These are phyloP conservation scores for Takashimella koratensis DNA, from an alignment of 1,284 basidiomycete species.

Conservation along the genomic window DNA sequence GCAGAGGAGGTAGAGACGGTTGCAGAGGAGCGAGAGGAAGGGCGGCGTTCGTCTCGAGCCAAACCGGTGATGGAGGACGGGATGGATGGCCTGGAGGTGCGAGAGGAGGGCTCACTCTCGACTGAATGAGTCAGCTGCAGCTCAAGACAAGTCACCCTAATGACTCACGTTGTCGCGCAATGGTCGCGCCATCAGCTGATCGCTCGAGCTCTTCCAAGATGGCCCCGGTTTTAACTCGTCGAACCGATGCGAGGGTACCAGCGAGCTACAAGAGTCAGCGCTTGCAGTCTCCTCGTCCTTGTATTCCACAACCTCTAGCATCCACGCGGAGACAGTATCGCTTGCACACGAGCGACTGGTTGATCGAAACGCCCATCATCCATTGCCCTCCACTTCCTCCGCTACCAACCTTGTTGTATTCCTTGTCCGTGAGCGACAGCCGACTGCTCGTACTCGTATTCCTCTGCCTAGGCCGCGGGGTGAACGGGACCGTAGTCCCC, in stretches of 20 bases:
- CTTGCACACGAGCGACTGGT: slow-evolving; percentile 1
- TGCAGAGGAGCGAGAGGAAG: slow-evolving; percentile 2
- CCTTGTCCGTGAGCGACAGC: slow-evolving; percentile 24
- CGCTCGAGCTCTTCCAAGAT: slow-evolving; percentile 45
- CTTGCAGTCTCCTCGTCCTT: too few species aligned
- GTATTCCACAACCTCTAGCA: too few species aligned
- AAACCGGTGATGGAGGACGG: background rate
- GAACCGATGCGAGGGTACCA: slow-evolving; percentile 37
- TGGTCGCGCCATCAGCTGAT: slow-evolving; percentile 27
- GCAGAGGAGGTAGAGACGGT: background rate
- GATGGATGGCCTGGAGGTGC: background rate
- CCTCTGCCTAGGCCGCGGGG: slow-evolving; percentile 29
- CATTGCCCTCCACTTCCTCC: background rate
- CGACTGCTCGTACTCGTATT: slow-evolving; percentile 23
- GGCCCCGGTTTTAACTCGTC: slow-evolving; percentile 36
- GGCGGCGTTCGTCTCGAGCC: background rate
- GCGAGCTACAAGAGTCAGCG: slow-evolving; percentile 21
- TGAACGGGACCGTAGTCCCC: slow-evolving; percentile 41
- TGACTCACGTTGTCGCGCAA: slow-evolving; percentile 11
- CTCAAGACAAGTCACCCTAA: slow-evolving; percentile 4
- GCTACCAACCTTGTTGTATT: slow-evolving; percentile 33
- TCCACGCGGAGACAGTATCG: slow-evolving; percentile 1
- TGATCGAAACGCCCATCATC: background rate
- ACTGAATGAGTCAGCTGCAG: slow-evolving; percentile 1
- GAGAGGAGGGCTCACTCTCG: background rate